Evolutionary conservation across 352 stramenopile genomes (phyloP).

Genomic region (Globisporangium lucens): DNA sequence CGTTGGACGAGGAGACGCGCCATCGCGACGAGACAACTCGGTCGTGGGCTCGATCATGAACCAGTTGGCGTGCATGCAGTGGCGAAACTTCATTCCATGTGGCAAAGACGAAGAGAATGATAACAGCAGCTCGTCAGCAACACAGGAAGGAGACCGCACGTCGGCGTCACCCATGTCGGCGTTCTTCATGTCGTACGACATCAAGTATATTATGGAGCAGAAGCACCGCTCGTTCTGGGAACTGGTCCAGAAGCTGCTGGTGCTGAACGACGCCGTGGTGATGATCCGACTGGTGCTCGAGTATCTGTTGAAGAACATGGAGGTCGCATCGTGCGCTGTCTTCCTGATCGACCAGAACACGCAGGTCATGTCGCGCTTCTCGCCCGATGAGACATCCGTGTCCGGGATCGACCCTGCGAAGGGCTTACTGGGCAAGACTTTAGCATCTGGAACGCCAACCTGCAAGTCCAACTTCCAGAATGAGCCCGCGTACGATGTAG

Average conservation of each 20-base stretch:
- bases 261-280: conserved; percentile 69
- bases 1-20: background rate
- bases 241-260: conserved; percentile 63
- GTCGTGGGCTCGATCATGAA: conserved; percentile 18
- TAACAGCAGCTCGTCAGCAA: background rate
- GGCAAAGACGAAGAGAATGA: conserved; percentile 9
- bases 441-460: conserved; percentile 30
- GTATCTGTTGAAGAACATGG: conserved; percentile 57
- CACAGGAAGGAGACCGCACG: background rate
- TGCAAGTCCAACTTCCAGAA: conserved; percentile 45
- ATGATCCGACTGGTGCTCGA: conserved; percentile 72
- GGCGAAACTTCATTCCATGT: conserved; percentile 23
- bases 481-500: conserved; percentile 48
- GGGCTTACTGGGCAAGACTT: conserved; percentile 50
- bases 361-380: conserved; percentile 75
- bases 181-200: conserved; percentile 25
- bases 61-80: conserved; percentile 25
- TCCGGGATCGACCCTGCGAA: conserved; percentile 46
- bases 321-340: conserved; percentile 45
- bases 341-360: conserved; percentile 77
- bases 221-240: conserved; percentile 79
- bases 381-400: conserved; percentile 39
- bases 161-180: conserved; percentile 9
- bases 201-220: conserved; percentile 44
- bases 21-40: conserved; percentile 4